Evolutionary conservation across 1,284 basidiomycete genomes (phyloP).

Genomic region (Papiliotrema terrestris): DNA sequence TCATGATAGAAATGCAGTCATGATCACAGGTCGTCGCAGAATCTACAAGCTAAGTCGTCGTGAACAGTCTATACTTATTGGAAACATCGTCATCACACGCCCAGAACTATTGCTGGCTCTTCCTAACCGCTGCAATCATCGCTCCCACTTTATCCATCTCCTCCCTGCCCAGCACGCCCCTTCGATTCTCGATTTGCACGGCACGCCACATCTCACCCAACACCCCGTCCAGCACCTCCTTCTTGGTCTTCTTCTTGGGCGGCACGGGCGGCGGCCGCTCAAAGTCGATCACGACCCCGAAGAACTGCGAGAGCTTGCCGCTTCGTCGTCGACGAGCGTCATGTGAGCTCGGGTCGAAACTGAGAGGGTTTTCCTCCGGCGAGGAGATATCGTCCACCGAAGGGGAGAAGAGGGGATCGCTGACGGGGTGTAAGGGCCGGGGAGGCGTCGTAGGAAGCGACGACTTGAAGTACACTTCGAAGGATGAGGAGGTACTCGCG

Average conservation of each 20-base stretch:
- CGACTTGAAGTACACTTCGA: slow-evolving; percentile 2
- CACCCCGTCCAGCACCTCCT: slow-evolving; percentile 32
- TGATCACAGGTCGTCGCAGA: no score
- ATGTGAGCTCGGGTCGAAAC: neutral
- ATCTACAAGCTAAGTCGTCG: no score
- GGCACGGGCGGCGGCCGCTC: slow-evolving; percentile 3
- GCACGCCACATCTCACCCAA: slow-evolving; percentile 33
- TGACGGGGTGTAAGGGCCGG: neutral
- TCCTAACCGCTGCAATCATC: neutral
- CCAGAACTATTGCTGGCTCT: no score
- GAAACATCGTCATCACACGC: no score
- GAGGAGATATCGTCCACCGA: neutral
- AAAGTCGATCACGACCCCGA: slow-evolving; percentile 25
- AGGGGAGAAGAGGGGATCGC: neutral
- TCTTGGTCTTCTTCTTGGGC: slow-evolving; percentile 8
- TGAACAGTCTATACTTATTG: no score
- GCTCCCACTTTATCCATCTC: neutral
- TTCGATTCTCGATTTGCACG: slow-evolving; percentile 20
- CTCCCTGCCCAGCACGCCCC: slow-evolving; percentile 12
- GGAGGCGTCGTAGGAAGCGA: neutral
- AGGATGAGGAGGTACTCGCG: neutral
- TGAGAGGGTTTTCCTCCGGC: neutral
- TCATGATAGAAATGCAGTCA: no score
- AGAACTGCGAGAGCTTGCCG: slow-evolving; percentile 31
- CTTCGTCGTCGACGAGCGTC: slow-evolving; percentile 15